These are phyloP conservation scores for Aphanocladium album DNA, from an alignment of 2,329 filamentous ascomycete species.

Conservation along the genomic window DNA sequence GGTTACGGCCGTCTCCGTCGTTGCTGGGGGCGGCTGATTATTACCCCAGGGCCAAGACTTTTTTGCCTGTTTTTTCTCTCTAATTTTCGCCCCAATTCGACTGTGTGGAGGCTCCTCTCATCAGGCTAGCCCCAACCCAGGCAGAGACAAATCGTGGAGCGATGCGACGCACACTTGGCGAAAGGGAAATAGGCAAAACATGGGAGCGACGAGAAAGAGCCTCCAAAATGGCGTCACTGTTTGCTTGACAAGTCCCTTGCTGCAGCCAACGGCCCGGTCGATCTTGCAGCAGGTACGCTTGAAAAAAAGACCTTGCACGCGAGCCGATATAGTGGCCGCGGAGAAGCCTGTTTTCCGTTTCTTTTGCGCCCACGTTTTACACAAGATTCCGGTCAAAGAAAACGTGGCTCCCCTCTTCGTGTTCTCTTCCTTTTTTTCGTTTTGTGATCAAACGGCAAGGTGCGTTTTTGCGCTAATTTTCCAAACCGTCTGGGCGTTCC, in stretches of 20 bases:
- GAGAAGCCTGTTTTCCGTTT: not conserved
- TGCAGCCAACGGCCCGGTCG: not conserved
- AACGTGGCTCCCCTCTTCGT: no score
- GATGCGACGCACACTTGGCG: not conserved
- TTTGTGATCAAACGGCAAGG: no score
- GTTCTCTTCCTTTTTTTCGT: not conserved
- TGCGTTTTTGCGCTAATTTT: not conserved
- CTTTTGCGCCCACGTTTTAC: not conserved
- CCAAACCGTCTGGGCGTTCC: not conserved
- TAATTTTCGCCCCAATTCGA: not conserved
- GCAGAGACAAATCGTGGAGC: constrained; percentile 1
- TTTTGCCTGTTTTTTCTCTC: not conserved
- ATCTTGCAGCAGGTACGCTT: not conserved
- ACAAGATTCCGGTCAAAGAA: no score
- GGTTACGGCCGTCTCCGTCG: not conserved
- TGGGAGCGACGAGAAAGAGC: not conserved
- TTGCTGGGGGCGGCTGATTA: not conserved
- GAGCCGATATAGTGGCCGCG: not conserved
- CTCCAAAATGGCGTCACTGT: not conserved
- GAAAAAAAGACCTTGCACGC: not conserved
- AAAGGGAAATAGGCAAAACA: not conserved
- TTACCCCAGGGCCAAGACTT: not conserved
- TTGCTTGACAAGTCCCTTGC: not conserved
- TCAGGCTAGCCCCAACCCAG: not conserved
- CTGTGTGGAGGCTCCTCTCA: not conserved